phyloP scores from a whole-genome alignment of 2,329 filamentous ascomycete species.

The Pseudogymnoascus verrucosus region DNA sequence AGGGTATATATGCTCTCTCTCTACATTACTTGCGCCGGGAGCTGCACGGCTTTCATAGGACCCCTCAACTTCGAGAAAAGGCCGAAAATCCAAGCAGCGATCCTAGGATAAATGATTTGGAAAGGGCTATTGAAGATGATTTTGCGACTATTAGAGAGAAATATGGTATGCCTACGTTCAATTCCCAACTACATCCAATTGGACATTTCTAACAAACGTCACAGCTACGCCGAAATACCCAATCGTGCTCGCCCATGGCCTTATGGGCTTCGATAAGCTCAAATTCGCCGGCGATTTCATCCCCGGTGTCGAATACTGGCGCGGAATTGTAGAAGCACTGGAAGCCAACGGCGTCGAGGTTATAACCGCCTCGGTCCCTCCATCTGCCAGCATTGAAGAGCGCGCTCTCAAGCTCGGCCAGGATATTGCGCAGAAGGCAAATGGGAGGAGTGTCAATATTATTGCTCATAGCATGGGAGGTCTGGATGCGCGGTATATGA shows the following conservation, averaged over 20 bases:
- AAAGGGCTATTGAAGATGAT: slow-evolving; percentile 49
- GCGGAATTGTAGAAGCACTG: slow-evolving; percentile 53
- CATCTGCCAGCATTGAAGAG: slow-evolving; percentile 52
- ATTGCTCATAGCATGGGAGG: slow-evolving; percentile 64
- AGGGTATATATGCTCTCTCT: neutral
- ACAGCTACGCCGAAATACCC: slow-evolving; percentile 48
- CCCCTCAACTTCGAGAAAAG: slow-evolving; percentile 9
- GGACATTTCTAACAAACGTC: slow-evolving; percentile 8
- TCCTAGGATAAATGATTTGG: slow-evolving; percentile 42
- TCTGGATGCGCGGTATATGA: slow-evolving; percentile 58
- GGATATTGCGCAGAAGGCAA: slow-evolving; percentile 41
- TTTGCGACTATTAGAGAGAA: slow-evolving; percentile 49
- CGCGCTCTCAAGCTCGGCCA: slow-evolving; percentile 49
- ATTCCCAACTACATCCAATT: neutral
- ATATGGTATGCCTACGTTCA: slow-evolving; percentile 38
- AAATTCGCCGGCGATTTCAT: slow-evolving; percentile 40
- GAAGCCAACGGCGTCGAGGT: slow-evolving; percentile 45
- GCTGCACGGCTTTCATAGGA: neutral
- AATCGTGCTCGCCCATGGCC: slow-evolving; percentile 57
- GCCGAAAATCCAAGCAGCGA: slow-evolving; percentile 27
- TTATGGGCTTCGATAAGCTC: slow-evolving; percentile 56
- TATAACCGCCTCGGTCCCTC: slow-evolving; percentile 53
- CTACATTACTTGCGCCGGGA: neutral
- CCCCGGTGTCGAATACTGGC: slow-evolving; percentile 55
- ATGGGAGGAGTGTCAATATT: slow-evolving; percentile 61